Evolutionary conservation across 345 rosid genomes (phyloP).

Genomic region (Viola odorata): DNA sequence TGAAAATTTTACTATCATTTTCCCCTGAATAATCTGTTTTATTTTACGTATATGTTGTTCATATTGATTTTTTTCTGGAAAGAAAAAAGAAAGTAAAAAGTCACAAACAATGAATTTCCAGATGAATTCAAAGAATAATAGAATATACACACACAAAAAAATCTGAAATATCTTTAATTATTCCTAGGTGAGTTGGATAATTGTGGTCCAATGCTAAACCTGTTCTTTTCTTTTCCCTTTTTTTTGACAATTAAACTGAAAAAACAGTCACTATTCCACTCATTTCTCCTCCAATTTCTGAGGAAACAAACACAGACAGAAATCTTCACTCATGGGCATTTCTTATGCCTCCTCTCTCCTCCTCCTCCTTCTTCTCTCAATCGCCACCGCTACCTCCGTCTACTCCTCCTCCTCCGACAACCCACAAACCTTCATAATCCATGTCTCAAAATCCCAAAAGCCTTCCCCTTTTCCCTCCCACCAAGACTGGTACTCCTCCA

Average conservation of each 20-base stretch:
- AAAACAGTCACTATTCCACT: not conserved
- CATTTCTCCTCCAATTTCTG: constrained; percentile 11
- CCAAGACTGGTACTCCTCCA: constrained; percentile 59
- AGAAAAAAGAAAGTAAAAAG: too few relatives aligned
- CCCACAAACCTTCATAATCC: constrained; percentile 54
- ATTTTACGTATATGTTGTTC: too few relatives aligned
- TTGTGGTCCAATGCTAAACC: too few relatives aligned
- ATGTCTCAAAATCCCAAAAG: constrained; percentile 51
- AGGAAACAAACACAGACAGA: constrained; percentile 7
- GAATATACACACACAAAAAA: too few relatives aligned
- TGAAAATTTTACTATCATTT: too few relatives aligned
- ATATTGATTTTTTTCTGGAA: too few relatives aligned
- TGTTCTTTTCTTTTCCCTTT: not conserved
- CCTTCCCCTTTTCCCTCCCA: constrained; percentile 58
- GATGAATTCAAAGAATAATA: too few relatives aligned
- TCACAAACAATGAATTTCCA: too few relatives aligned
- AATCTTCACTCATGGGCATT: constrained; percentile 12
- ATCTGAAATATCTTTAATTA: too few relatives aligned
- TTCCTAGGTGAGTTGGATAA: not conserved
- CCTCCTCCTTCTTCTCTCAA: constrained; percentile 22
- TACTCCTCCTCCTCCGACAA: constrained; percentile 16
- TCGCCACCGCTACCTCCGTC: constrained; percentile 1
- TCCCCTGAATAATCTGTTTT: too few relatives aligned
- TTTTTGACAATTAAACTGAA: too few relatives aligned
- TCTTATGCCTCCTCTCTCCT: constrained; percentile 22